These are phyloP conservation scores for Sutorius australiensis DNA, from an alignment of 768 basidiomycete genomes.

Conservation along the genomic window DNA sequence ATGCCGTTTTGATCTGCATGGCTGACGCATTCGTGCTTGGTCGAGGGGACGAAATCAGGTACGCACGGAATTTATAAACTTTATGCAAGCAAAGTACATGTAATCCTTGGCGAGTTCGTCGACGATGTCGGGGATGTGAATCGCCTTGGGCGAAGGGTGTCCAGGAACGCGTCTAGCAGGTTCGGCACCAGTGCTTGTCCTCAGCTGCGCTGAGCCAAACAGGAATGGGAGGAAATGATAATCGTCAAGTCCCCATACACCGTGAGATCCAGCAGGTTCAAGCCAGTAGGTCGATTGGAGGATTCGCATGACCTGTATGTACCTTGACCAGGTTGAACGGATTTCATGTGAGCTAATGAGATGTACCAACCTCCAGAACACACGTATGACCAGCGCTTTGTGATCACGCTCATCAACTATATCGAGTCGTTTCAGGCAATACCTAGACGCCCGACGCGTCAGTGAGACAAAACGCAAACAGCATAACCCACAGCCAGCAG, in stretches of 20 bases:
- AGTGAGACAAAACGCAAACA: background rate
- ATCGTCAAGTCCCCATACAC: conserved; percentile 96
- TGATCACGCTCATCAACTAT: conserved; percentile 64
- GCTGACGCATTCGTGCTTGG: background rate
- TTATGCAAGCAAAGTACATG: conserved; percentile 96
- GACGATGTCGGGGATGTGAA: conserved; percentile 86
- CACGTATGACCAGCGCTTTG: conserved; percentile 68
- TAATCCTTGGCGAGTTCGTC: conserved; percentile 91
- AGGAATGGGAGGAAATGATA: conserved; percentile 95
- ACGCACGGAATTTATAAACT: conserved; percentile 89
- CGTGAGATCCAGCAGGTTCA: conserved; percentile 98
- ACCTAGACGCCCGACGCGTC: conserved; percentile 45
- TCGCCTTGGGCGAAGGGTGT: conserved; percentile 85
- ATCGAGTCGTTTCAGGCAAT: conserved; percentile 74
- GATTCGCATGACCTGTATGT: conserved; percentile 75
- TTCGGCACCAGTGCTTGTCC: conserved; percentile 4
- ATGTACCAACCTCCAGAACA: conserved; percentile 78
- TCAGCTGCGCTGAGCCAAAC: conserved; percentile 78
- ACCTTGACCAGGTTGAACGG: conserved; percentile 36
- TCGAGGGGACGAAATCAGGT: background rate
- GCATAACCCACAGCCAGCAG: conserved; percentile 81
- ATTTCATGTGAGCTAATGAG: background rate
- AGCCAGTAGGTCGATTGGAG: conserved; percentile 96
- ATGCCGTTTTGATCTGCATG: conserved; percentile 86
- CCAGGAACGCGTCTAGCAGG: conserved; percentile 37